A percentile compares a stretch with the other conserved stretches of the same genome.
Conservation (phyloP, 1,284 basidiomycete genomes). For the Irpex sp. region DNA sequence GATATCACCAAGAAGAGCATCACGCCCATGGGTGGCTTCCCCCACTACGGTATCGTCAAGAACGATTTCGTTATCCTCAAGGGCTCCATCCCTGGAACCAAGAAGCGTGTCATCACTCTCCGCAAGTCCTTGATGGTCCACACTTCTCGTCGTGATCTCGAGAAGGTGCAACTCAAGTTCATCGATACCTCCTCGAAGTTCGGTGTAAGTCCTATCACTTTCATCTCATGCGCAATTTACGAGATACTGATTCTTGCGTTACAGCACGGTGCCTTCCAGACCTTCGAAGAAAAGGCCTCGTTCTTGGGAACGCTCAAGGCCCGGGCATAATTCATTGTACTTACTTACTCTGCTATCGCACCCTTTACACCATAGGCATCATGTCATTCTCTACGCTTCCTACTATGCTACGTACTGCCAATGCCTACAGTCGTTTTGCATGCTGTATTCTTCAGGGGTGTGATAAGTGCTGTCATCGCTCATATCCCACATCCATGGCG, state of each 20-base stretch:
- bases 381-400: conserved; percentile 30
- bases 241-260: conserved; percentile 12
- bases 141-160: conserved; percentile 84
- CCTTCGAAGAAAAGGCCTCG: conserved; percentile 89
- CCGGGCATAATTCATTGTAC: conserved; percentile 45
- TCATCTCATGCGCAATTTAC: background rate
- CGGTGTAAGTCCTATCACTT: conserved; percentile 50
- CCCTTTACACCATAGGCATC: conserved; percentile 25
- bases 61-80: conserved; percentile 98
- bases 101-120: conserved; percentile 96
- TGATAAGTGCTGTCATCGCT: background rate
- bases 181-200: conserved; percentile 98
- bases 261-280: conserved; percentile 93
- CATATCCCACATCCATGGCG: too few species aligned
- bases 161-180: conserved; percentile 98
- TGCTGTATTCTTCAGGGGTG: background rate
- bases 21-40: conserved; percentile 99
- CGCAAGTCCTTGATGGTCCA: conserved; percentile 87
- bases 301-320: conserved; percentile 92
- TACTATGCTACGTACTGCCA: conserved; percentile 34
- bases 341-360: conserved; percentile 8
- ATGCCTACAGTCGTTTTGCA: conserved; percentile 23
- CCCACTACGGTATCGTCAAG: conserved; percentile 97
- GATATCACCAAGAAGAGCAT: conserved; percentile 94
- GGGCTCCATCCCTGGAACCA: conserved; percentile 91